phyloP scores from a whole-genome alignment of 1,284 basidiomycete species.

The Vanrija pseudolonga region DNA sequence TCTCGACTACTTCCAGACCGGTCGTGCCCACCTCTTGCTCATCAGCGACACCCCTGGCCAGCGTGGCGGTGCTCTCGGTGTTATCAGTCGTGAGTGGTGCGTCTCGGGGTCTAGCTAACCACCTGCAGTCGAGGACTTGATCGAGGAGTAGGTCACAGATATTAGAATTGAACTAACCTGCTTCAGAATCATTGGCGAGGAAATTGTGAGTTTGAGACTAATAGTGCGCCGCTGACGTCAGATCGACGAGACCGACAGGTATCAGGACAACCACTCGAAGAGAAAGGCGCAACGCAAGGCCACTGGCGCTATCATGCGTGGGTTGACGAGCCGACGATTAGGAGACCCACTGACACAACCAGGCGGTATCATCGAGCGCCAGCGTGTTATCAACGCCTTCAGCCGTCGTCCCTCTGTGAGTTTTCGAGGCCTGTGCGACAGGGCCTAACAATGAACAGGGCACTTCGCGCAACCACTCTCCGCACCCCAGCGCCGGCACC shows the following conservation, averaged over 20 bases:
- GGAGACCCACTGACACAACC: not conserved
- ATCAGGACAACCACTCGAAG: slow-evolving; percentile 78
- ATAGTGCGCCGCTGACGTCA: slow-evolving; percentile 36
- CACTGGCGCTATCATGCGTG: slow-evolving; percentile 71
- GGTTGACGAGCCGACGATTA: slow-evolving; percentile 7
- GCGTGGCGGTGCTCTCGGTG: slow-evolving; percentile 74
- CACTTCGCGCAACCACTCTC: not conserved
- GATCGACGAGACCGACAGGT: slow-evolving; percentile 86
- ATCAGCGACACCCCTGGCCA: slow-evolving; percentile 78
- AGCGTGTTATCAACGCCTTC: slow-evolving; percentile 41
- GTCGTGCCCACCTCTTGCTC: slow-evolving; percentile 85
- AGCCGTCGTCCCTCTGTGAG: slow-evolving; percentile 39
- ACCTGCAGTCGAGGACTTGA: slow-evolving; percentile 47
- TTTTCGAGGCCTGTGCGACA: not conserved
- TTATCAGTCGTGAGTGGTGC: slow-evolving; percentile 55
- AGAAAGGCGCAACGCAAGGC: slow-evolving; percentile 64
- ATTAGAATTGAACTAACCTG: slow-evolving; percentile 4
- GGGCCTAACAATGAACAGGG: not conserved
- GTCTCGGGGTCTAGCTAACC: not conserved
- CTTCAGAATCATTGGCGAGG: slow-evolving; percentile 50
- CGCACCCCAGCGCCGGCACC: not conserved
- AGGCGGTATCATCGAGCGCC: slow-evolving; percentile 51
- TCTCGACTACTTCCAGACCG: slow-evolving; percentile 74
- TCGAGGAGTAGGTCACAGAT: slow-evolving; percentile 40
- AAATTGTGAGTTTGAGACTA: slow-evolving; percentile 38